A percentile compares a stretch with the other conserved stretches of the same genome.
These are phyloP conservation scores for Hygrocybe punicea DNA, from an alignment of 768 basidiomycete genomes.

Conservation along the genomic window DNA sequence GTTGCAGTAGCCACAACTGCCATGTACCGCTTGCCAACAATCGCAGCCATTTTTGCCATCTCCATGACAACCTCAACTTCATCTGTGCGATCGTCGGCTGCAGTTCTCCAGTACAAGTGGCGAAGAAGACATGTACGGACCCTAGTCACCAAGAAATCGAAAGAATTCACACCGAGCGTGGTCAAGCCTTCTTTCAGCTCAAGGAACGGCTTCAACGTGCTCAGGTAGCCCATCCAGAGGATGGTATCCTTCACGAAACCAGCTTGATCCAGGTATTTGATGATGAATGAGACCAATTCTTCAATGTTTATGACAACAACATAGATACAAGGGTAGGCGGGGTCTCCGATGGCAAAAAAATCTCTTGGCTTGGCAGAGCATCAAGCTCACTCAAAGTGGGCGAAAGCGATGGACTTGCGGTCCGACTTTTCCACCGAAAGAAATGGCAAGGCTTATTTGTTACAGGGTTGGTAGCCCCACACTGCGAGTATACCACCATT, in stretches of 20 bases:
- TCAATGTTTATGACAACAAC: not conserved
- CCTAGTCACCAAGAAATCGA: conserved; percentile 12
- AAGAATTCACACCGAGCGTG: conserved; percentile 1
- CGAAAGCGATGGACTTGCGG: too few species aligned
- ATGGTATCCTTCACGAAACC: conserved; percentile 3
- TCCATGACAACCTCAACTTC: not conserved
- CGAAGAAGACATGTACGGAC: conserved; percentile 10
- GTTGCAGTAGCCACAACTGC: conserved; percentile 11
- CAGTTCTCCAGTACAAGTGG: not conserved
- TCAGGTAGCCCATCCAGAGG: conserved; percentile 5
- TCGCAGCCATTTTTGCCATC: conserved; percentile 7
- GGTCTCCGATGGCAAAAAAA: too few species aligned
- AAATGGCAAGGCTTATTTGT: too few species aligned
- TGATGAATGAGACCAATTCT: not conserved
- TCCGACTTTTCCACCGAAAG: too few species aligned
- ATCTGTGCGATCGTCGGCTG: conserved; percentile 12
- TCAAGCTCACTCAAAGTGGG: too few species aligned
- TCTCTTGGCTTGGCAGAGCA: too few species aligned
- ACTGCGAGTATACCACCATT: too few species aligned
- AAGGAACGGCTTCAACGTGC: conserved; percentile 8
- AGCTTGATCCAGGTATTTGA: not conserved
- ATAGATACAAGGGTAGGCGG: too few species aligned
- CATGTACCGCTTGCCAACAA: conserved; percentile 9
- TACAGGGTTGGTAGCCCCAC: too few species aligned
- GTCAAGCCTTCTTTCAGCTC: conserved; percentile 14